phyloP scores from a whole-genome alignment of 2,329 filamentous ascomycete genomes.

The Diplodia sapinea region DNA sequence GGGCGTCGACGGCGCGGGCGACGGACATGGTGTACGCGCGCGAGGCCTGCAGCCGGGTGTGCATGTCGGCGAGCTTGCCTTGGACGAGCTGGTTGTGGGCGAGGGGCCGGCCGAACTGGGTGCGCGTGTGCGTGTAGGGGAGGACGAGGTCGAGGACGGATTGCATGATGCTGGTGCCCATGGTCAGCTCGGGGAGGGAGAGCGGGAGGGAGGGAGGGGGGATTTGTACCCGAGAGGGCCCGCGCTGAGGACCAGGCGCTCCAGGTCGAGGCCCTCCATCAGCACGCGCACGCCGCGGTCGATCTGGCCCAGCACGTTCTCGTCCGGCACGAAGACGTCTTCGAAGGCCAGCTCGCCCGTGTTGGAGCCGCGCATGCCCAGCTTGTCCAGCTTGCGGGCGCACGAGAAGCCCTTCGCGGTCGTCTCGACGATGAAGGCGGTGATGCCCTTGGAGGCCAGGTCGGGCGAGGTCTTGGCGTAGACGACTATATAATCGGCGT shows the following conservation, averaged over 20 bases:
- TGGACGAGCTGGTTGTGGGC: constrained; percentile 93
- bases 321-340: constrained; percentile 82
- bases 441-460: constrained; percentile 86
- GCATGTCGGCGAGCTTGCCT: constrained; percentile 94
- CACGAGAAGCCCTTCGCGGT: constrained; percentile 78
- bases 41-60: constrained; percentile 86
- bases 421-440: constrained; percentile 86
- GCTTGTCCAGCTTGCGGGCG: constrained; percentile 91
- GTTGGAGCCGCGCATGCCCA: constrained; percentile 97
- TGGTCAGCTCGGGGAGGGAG: background rate
- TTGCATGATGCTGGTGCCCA: constrained; percentile 74
- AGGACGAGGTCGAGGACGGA: constrained; percentile 82
- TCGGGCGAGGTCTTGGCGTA: constrained; percentile 92
- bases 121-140: constrained; percentile 86
- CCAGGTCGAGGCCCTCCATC: constrained; percentile 95
- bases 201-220: background rate
- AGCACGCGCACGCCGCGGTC: constrained; percentile 87
- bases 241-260: constrained; percentile 87
- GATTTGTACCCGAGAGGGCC: constrained; percentile 74
- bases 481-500: constrained; percentile 92
- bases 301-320: constrained; percentile 78
- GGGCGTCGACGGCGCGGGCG: constrained; percentile 78
- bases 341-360: constrained; percentile 94
- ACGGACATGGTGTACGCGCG: constrained; percentile 87
- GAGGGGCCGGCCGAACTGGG: constrained; percentile 86